Evolutionary conservation across 1,139 yeast genomes (phyloP), one percentile per base, ranked within the genome.

Genomic region (Candida sanyaensis): DNA sequence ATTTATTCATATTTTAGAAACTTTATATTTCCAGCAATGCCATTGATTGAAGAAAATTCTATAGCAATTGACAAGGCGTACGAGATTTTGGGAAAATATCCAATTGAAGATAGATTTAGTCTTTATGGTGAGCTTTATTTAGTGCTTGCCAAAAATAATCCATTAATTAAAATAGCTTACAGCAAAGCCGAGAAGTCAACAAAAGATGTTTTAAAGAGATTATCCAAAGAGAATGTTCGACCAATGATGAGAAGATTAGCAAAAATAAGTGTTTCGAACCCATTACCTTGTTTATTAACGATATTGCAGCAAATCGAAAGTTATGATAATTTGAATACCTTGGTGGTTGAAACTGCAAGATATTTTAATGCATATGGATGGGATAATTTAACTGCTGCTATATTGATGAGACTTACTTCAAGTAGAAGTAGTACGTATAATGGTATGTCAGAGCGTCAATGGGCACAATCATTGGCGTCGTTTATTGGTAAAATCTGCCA

Each of bases 201-300:
- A 1, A 91, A 87, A 60, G 86, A 85, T 58, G 79, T 87, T 2
- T 71, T 95, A 54, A 92, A 93, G 61, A 76, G 98, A 46, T 74
- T 95, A 13, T 89, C 97, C n/a, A 88, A 87, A 50, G 93, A 89
- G 53, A 92, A 90, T 54, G 86, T 88, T 2, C 76, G 80, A 34
- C 83, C 84, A 24, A 86, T 89, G 80, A 87, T 88, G 80, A 77
- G 96, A 54, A 77, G 84, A 49, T 71, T 93, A 32, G 88, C 96
- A 0, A 85, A 86, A 52, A 74, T 88, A n/a, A 80, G 92, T 28
- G 85, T 82, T 52, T 73, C 88, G 1, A 91, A 91, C 60, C 99
- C 99, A 1, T 64, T 93, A 28, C 89, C 96, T 1, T 82, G 95
- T 30, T 80, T 87, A 33, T 66, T 77, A 37, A 79, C 87, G 1